Evolutionary conservation across 768 basidiomycete species (phyloP), one percentile per base, ranked within the genome.

Genomic region (Naganishia vaughanmartiniae): DNA sequence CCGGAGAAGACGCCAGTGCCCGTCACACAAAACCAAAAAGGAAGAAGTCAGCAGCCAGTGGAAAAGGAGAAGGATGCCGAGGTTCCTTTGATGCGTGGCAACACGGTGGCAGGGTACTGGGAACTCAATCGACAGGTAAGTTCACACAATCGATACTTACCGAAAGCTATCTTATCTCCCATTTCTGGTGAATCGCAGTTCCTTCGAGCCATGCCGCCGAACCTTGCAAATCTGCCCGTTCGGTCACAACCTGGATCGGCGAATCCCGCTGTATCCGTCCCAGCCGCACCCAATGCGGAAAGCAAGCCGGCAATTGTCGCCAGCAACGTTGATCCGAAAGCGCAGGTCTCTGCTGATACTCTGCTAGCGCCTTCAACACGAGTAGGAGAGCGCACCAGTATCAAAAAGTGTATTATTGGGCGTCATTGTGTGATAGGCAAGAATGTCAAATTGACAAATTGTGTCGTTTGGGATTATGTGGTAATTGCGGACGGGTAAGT

Each of bases 401-500:
- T 96, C 77, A 95, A 92, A 78, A 87, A 87, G 75, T 88, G 87
- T 1, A 84, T 91, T 21, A 86, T 93, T 34, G 91, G 91, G 11
- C 85, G 88, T 70, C 92, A 94, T 78, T 93, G 92, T 74, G 82
- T 88, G 19, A 89, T 94, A 66, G 92, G 92, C 2, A 89, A 87
- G 79, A 89, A 89, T 84, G 89, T 86, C n/a, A 91, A 88, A 80
- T 87, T 97, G 56, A 84, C 84, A 2, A 90, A 90, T 14, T 93
- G 90, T 74, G 86, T 95, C 9, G 79, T 97, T 28, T 84, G 93
- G 73, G 94, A 96, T 77, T 93, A 95, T 76, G 94, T 93, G 75
- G 85, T 90, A 4, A 83, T 97, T 15, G 90, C 86, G 53, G 92
- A 95, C 70, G 92, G 92, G 53, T 55, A 19, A 54, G 67, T 48